Base-by-base conservation (phyloP, 208 protist genomes). In the Wallacemonas sp. region DNA sequence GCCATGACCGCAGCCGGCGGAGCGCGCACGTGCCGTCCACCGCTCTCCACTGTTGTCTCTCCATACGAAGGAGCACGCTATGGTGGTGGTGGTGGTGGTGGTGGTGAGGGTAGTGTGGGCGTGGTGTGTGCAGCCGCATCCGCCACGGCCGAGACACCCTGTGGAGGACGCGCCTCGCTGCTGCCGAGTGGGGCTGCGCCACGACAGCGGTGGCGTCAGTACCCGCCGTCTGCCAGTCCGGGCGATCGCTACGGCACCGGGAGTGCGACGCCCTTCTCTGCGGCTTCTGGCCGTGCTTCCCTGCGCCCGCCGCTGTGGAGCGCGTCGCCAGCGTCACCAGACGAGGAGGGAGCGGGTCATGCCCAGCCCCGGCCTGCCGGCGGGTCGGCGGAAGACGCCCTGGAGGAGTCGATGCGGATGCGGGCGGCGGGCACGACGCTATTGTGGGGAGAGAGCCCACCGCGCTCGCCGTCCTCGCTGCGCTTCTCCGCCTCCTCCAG, bases 381-480 rank as follows among this genome's bases (percentile, higher is more conserved):
- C n/a, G n/a, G n/a, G 20, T 42, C 57, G 12, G 48, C 65, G 46
- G 61, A 55, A 8, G 65, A 50, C 22, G 45, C 72, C n/a, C 55
- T 44, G 20, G 36, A 20, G 18, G 42, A 25, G n/a, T n/a, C n/a
- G n/a, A n/a, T n/a, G n/a, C n/a, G n/a, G n/a, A n/a, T n/a, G n/a
- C n/a, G n/a, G n/a, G n/a, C n/a, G n/a, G n/a, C n/a, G n/a, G n/a
- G n/a, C n/a, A n/a, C n/a, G n/a, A 7, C 8, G 26, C 48, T 22
- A 22, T 22, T 32, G 23, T 12, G 26, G 5, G 7, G 26, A 20
- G 26, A 46, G 41, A n/a, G 28, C 8, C 46, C 61, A 14, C 33
- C 42, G 22, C 36, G 42, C 39, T 48, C 39, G 2, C 61, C 39
- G n/a, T 65, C 61, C 0, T 38, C 36, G 61, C 61, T 65, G 31